Conservation (phyloP, 179 eudicot species). For the Patellifolia procumbens region DNA sequence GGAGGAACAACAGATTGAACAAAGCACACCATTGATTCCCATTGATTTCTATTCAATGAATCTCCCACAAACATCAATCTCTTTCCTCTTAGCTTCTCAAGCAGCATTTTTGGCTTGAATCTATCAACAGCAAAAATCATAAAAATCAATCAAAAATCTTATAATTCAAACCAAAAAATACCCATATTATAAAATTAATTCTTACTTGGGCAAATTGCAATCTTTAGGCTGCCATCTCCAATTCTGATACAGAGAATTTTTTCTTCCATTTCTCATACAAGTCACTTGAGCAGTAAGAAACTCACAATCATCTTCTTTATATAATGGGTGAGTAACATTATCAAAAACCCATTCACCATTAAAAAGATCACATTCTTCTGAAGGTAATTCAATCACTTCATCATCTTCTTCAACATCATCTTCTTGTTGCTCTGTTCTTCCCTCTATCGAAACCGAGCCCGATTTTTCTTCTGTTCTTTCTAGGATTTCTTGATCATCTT, state of each 20-base stretch:
- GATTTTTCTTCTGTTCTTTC: conserved; percentile 21
- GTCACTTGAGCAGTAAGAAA: conserved; percentile 84
- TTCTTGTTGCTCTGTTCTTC: conserved; percentile 6
- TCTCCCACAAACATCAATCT: conserved; percentile 98
- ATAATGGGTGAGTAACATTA: conserved; percentile 66
- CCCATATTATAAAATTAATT: neutral
- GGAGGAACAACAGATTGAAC: conserved; percentile 76
- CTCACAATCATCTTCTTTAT: conserved; percentile 74
- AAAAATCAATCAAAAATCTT: neutral
- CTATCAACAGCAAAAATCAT: conserved; percentile 28
- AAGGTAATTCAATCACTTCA: conserved; percentile 53
- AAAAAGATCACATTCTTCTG: conserved; percentile 77
- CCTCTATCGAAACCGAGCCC: neutral
- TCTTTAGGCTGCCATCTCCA: conserved; percentile 98
- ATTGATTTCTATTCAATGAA: conserved; percentile 87
- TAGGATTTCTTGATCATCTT: conserved; percentile 20
- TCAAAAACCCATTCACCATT: conserved; percentile 87
- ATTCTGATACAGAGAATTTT: conserved; percentile 65
- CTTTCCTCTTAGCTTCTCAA: conserved; percentile 77
- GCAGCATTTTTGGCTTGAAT: conserved; percentile 72
- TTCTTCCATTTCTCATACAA: conserved; percentile 83
- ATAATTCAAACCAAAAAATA: neutral
- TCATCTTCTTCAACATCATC: conserved; percentile 53
- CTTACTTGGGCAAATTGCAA: conserved; percentile 81
- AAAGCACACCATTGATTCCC: conserved; percentile 96